Percentiles rank a stretch among this genome's conserved stretches.
Evolutionary conservation across 2,329 filamentous ascomycete genomes (phyloP).

Genomic region (Phialocephala subalpina): DNA sequence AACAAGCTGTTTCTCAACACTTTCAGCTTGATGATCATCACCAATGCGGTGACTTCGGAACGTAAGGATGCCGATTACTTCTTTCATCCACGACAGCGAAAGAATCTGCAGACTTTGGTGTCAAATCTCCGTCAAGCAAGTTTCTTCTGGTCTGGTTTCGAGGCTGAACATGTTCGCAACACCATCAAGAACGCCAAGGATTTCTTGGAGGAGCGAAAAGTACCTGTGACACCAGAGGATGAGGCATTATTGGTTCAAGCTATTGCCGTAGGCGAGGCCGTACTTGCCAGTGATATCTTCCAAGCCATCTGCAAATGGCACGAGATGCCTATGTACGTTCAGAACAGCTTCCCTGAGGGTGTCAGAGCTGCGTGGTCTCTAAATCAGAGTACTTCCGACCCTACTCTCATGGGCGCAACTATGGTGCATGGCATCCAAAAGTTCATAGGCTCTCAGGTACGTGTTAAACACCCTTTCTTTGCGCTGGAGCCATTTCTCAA

Average conservation of each 20-base stretch:
- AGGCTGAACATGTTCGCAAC: conserved; percentile 65
- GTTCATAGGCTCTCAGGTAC: conserved; percentile 51
- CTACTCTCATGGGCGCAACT: conserved; percentile 62
- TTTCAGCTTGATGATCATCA: conserved; percentile 83
- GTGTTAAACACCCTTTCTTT: too few relatives aligned
- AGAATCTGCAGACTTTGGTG: conserved; percentile 72
- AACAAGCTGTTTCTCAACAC: conserved; percentile 85
- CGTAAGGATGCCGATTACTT: conserved; percentile 86
- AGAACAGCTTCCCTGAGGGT: conserved; percentile 67
- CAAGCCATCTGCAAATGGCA: conserved; percentile 72
- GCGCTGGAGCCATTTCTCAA: too few relatives aligned
- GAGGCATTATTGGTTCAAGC: conserved; percentile 66
- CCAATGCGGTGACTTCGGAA: conserved; percentile 90
- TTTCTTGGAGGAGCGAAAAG: conserved; percentile 71
- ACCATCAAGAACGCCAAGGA: conserved; percentile 71
- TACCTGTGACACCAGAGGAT: conserved; percentile 68
- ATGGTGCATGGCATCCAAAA: conserved; percentile 62
- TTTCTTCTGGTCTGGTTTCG: conserved; percentile 84
- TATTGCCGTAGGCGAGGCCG: conserved; percentile 68
- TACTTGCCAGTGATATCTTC: conserved; percentile 69
- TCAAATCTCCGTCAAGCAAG: conserved; percentile 83
- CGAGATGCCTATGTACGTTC: conserved; percentile 79
- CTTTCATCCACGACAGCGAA: conserved; percentile 79
- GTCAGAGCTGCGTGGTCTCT: conserved; percentile 74
- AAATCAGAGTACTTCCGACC: conserved; percentile 51